These are phyloP conservation scores for Neolentinus lepideus DNA, from an alignment of 1,284 basidiomycete species.

Conservation along the genomic window DNA sequence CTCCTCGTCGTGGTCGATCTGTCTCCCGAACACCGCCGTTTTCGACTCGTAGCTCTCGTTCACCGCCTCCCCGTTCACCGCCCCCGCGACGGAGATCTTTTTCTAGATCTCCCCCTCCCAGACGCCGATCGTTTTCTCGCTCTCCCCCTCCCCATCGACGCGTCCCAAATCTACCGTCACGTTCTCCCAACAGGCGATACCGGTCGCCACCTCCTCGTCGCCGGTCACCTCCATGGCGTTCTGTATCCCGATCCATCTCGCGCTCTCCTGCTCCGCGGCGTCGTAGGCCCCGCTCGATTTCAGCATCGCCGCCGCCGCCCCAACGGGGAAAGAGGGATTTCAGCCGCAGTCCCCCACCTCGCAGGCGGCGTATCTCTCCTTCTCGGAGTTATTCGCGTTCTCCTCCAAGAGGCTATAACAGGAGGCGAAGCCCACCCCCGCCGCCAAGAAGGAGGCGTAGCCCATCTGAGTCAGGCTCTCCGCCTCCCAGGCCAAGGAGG, in stretches of 20 bases:
- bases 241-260: constrained; percentile 6
- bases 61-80: constrained; percentile 11
- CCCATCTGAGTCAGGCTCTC: constrained; percentile 9
- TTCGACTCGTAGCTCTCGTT: constrained; percentile 3
- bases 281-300: constrained; percentile 42
- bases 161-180: not conserved
- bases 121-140: not conserved
- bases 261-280: constrained; percentile 34
- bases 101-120: not conserved
- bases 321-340: constrained; percentile 29
- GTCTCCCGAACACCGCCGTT: not conserved
- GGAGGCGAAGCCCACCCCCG: constrained; percentile 15
- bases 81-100: constrained; percentile 9
- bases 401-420: constrained; percentile 18
- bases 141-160: not conserved
- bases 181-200: constrained; percentile 5
- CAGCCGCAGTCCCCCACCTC: constrained; percentile 46
- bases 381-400: constrained; percentile 17
- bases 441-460: constrained; percentile 7
- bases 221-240: constrained; percentile 4
- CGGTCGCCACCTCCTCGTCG: constrained; percentile 6
- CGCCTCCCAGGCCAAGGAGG: constrained; percentile 27
- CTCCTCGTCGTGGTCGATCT: constrained; percentile 11
- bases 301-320: constrained; percentile 34
- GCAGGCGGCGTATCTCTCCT: constrained; percentile 44